Conservation (phyloP, 257 asterid genomes). For the Ilex asprella region DNA sequence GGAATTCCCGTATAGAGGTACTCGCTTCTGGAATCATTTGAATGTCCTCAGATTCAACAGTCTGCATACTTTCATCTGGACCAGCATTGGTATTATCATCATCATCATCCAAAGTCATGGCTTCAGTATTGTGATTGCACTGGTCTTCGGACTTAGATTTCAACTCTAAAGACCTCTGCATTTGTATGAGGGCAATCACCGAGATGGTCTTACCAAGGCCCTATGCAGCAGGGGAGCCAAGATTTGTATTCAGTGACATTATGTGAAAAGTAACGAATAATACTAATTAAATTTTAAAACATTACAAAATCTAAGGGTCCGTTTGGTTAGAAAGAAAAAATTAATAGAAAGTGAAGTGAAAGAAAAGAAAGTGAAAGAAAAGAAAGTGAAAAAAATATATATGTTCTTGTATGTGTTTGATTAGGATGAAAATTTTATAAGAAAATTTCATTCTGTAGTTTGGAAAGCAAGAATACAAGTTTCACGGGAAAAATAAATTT, state of each 20-base stretch:
- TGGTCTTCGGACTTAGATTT: slow-evolving; percentile 38
- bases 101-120: slow-evolving; percentile 85
- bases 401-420: no score
- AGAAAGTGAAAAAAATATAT: no score
- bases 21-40: slow-evolving; percentile 46
- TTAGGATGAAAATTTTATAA: no score
- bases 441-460: no score
- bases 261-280: no score
- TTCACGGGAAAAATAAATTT: no score
- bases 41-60: slow-evolving; percentile 40
- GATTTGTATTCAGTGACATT: background rate
- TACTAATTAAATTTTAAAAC: no score
- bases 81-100: slow-evolving; percentile 43
- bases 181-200: slow-evolving; percentile 82
- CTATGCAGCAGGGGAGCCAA: background rate
- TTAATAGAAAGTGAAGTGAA: no score
- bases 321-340: no score
- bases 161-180: slow-evolving; percentile 51
- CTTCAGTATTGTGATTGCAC: slow-evolving; percentile 39
- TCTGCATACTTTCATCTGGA: slow-evolving; percentile 36
- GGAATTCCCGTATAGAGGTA: slow-evolving; percentile 38
- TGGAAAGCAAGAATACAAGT: no score
- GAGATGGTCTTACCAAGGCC: slow-evolving; percentile 90
- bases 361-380: no score
- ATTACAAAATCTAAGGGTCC: no score